A percentile compares a stretch with the other conserved stretches of the same genome.
Evolutionary conservation across 768 basidiomycete species (phyloP).

Genomic region (Gautieria morchelliformis): DNA sequence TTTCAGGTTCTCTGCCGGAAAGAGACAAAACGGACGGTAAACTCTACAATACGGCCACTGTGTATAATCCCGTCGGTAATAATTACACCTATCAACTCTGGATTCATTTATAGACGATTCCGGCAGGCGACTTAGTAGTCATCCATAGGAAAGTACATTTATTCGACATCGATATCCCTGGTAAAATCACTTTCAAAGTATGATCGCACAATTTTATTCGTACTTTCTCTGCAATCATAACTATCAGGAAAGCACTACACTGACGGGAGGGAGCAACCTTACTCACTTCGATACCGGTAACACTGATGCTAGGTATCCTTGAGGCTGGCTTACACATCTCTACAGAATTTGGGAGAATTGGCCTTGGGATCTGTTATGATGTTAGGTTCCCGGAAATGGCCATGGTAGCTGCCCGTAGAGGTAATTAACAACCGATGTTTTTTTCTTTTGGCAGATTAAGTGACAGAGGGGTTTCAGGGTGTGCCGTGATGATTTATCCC

Average conservation of each 20-base stretch:
- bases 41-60: conserved; percentile 88
- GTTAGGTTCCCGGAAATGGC: conserved; percentile 91
- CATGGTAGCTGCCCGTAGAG: conserved; percentile 81
- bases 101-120: conserved; percentile 7
- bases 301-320: not conserved
- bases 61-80: conserved; percentile 72
- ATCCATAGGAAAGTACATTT: conserved; percentile 92
- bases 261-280: conserved; percentile 63
- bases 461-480: conserved; percentile 38
- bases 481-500: conserved; percentile 84
- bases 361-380: conserved; percentile 95
- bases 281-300: conserved; percentile 86
- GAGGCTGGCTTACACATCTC: too few relatives aligned
- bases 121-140: conserved; percentile 70
- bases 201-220: not conserved
- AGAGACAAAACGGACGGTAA: conserved; percentile 48
- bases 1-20: conserved; percentile 86
- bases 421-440: conserved; percentile 24
- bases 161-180: conserved; percentile 96
- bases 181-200: conserved; percentile 84
- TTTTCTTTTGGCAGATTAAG: conserved; percentile 2
- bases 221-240: conserved; percentile 3
- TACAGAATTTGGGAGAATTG: conserved; percentile 97
- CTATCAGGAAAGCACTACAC: conserved; percentile 76
- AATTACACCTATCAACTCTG: not conserved